phyloP scores from a whole-genome alignment of 768 basidiomycete species.

The Pluteus cervinus region DNA sequence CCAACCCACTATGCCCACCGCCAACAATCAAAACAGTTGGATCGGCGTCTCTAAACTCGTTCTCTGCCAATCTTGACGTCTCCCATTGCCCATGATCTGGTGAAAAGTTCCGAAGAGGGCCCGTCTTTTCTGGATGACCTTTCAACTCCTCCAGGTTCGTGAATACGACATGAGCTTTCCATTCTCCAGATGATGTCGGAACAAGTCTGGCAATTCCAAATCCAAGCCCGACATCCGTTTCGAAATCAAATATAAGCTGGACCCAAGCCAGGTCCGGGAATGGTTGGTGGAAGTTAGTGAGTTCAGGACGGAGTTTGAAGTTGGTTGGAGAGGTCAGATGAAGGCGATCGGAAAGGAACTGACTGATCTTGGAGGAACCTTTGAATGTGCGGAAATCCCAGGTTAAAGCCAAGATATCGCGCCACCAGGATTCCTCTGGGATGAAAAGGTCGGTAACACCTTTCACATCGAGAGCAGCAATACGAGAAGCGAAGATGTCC shows the following conservation, averaged over 20 bases:
- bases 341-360: slow-evolving; percentile 31
- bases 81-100: slow-evolving; percentile 48
- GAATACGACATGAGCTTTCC: slow-evolving; percentile 50
- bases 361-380: slow-evolving; percentile 24
- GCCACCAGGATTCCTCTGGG: slow-evolving; percentile 34
- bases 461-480: slow-evolving; percentile 11
- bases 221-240: slow-evolving; percentile 35
- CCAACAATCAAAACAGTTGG: slow-evolving; percentile 56
- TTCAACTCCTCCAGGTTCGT: slow-evolving; percentile 47
- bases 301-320: slow-evolving; percentile 18
- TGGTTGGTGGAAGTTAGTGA: slow-evolving; percentile 22
- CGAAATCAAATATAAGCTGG: slow-evolving; percentile 41
- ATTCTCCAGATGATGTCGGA: slow-evolving; percentile 32
- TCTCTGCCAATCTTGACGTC: slow-evolving; percentile 29
- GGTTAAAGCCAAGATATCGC: slow-evolving; percentile 45
- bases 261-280: slow-evolving; percentile 39
- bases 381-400: slow-evolving; percentile 44
- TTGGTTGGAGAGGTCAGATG: slow-evolving; percentile 11
- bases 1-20: slow-evolving; percentile 50
- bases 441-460: slow-evolving; percentile 19
- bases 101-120: slow-evolving; percentile 28
- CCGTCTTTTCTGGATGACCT: slow-evolving; percentile 34
- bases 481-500: slow-evolving; percentile 11
- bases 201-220: slow-evolving; percentile 47
- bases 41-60: slow-evolving; percentile 37